Base-by-base conservation (phyloP, 2,329 filamentous ascomycete genomes). In the Camptophora hylomeconis region DNA sequence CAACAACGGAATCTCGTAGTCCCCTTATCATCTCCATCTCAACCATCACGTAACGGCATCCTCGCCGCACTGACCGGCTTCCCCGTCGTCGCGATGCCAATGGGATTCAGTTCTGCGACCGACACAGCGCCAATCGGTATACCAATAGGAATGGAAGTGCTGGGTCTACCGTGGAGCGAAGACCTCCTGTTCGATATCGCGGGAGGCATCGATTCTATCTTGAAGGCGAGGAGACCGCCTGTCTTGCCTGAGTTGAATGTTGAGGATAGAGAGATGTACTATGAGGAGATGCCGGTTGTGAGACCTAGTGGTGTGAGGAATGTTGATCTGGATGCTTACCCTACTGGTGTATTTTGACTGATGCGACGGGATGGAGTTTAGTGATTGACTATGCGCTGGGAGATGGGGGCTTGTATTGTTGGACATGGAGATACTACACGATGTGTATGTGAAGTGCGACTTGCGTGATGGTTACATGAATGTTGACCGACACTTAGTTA, bases 1-100 rank as follows among this genome's bases (percentile, higher is more conserved):
- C 65, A 77, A 45, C 73, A 78, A 42, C 65, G 64, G 44, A 74
- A 74, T 30, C 60, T 77, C 2, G 69, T 73, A 5, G 70, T 75
- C 2, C 61, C 63, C 24, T 48, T 75, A 14, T 71, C 70, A 3
- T 60, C 62, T 1, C 55, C 63, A 0, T 65, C 60, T 0, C 73
- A 78, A 49, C 53, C 53, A n/a, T 71, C 71, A 1, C 56, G 73
- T 2, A 78, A 72, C 38, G 67, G 67, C 3, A 65, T 69, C 25
- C 43, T 70, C 2, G 67, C 65, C 3, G 65, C 67, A 1, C 43
- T 70, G 30, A 69, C 65, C 2, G 66, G 66, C 1, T 54, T 47
- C 4, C 66, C 67, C 7, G 66, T 69, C 4, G 56, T 71, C 32
- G 54, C 54, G 32, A 37, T 58, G 16, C 55, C 56, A 1, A 44